phyloP scores from a whole-genome alignment of 139 green algal species.

The Pleodorina starrii region DNA sequence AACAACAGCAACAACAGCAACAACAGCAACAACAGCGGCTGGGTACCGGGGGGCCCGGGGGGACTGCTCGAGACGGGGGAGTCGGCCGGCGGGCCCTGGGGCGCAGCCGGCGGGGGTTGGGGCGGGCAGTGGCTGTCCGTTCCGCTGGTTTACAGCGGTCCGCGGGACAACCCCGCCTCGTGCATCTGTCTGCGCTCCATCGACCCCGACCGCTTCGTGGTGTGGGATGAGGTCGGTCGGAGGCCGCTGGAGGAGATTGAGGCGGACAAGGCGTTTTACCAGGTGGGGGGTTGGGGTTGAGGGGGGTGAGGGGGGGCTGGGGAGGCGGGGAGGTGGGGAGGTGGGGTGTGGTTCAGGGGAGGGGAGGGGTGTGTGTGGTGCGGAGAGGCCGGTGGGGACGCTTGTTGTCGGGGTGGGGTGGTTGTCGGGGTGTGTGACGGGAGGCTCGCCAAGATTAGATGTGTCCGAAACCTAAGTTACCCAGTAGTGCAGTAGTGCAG shows the following conservation, averaged over 20 bases:
- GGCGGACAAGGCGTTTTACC: constrained; percentile 78
- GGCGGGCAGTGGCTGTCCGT: background rate
- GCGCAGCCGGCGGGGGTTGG: background rate
- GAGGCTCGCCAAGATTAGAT: no score
- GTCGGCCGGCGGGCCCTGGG: background rate
- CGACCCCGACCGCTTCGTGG: constrained; percentile 84
- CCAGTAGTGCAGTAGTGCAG: no score
- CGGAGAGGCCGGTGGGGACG: no score
- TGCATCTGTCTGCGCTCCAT: constrained; percentile 87
- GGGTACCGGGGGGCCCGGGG: background rate
- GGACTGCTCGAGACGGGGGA: background rate
- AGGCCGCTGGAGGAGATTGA: constrained; percentile 88
- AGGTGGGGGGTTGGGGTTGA: constrained; percentile 52
- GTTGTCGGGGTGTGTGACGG: no score
- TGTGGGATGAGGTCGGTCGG: constrained; percentile 80
- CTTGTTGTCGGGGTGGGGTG: no score
- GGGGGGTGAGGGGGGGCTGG: no score
- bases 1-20: background rate
- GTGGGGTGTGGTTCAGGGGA: no score
- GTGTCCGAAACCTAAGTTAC: no score
- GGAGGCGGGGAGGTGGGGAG: no score
- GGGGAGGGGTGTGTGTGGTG: no score
- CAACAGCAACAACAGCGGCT: background rate
- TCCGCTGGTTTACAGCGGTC: constrained; percentile 74
- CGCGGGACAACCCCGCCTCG: constrained; percentile 56